Base-by-base conservation (phyloP, 1,284 basidiomycete genomes). In the Naganishia albida region DNA sequence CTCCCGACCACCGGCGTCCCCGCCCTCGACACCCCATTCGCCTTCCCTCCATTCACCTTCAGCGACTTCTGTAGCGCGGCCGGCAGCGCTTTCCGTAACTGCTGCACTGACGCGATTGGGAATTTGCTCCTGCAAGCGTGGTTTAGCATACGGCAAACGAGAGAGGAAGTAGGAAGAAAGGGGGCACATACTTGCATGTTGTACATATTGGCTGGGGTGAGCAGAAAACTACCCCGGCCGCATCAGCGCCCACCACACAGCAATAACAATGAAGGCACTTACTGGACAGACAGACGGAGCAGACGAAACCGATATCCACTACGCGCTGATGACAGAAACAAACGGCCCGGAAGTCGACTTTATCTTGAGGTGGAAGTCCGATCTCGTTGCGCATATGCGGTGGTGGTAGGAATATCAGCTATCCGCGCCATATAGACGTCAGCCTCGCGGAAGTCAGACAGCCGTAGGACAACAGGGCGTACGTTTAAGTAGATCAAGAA, bases 241-340 rank as follows among this genome's bases (percentile, higher is more conserved):
- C 3, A 26, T 49, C 26, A 53, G 51, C 30, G 50, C 39, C 20
- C 48, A 34, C 25, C 20, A 42, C 62, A 16, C 7, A 34, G 50
- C 23, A 54, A 16, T 13, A 40, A 38, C n/a, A 34, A 40, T 30
- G 26, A 49, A 44, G 46, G 6, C 39, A 30, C 13, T 7, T 28
- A 28, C 84, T 89, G 69, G 72, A 95, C 93, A 97, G 80, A 75
- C 93, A 97, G 40, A 97, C 92, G 20, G 92, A 95, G 78, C 96
- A 99, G 26, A 99, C 93, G 73, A 95, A 99, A 42, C 94, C 96
- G 60, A 99, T 86, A 74, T 99, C 95, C 43, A 99, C 87, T 52
- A 97, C 95, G 62, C 88, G 88, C 74, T 97, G 93, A 80, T 99
- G 96, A 78, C 96, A 99, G 81, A 99, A 99, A 77, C 96, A 99